These are phyloP conservation scores for Capsella bursapastoris DNA, from an alignment of 345 rosid species.

Conservation along the genomic window DNA sequence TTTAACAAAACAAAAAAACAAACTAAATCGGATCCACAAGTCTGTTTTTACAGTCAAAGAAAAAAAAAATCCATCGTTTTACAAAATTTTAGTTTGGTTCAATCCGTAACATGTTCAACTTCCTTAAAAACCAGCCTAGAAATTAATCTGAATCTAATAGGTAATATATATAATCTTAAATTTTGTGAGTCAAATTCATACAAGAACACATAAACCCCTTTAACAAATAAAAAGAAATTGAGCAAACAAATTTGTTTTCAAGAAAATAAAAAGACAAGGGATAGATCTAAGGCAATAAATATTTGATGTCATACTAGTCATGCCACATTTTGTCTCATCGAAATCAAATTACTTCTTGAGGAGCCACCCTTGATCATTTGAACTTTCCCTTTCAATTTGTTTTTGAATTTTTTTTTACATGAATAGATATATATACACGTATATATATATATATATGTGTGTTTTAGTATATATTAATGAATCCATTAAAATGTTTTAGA, in stretches of 20 bases:
- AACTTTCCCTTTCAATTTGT: slow-evolving; percentile 37
- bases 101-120: background rate
- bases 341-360: slow-evolving; percentile 35
- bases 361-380: slow-evolving; percentile 38
- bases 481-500: slow-evolving; percentile 20
- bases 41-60: too few relatives aligned
- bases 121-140: background rate
- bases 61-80: too few relatives aligned
- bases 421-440: background rate
- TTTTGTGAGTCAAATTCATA: background rate
- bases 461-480: background rate
- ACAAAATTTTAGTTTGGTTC: background rate
- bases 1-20: too few relatives aligned
- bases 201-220: background rate
- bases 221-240: too few relatives aligned
- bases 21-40: background rate
- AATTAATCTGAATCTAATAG: background rate
- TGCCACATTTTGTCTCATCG: slow-evolving; percentile 46
- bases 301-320: slow-evolving; percentile 37
- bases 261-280: slow-evolving; percentile 23
- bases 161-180: too few relatives aligned
- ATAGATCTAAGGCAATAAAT: slow-evolving; percentile 40
- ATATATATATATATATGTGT: background rate
- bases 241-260: background rate
- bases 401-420: slow-evolving; percentile 14